Base-by-base conservation (phyloP, 2,329 filamentous ascomycete species). In the Aspergillus viridinutans region DNA sequence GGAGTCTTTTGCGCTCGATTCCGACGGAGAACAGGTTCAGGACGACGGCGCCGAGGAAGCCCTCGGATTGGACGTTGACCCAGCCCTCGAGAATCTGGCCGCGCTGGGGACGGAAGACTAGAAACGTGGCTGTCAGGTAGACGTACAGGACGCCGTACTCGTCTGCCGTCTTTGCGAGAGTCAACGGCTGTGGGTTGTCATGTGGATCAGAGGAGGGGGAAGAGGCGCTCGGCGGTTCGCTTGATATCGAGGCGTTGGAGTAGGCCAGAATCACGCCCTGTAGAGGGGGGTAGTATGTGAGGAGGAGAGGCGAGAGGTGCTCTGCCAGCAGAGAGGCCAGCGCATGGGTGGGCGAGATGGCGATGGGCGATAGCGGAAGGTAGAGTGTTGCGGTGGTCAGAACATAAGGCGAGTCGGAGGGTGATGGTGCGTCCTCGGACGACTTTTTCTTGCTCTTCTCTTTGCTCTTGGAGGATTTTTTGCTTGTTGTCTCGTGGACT, bases 11-110 rank as follows among this genome's bases (percentile, higher is more conserved):
- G 23, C 87, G 82, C 66, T 93, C 89, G 58, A 99, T 90, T 47
- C 88, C 90, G 1, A 93, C 90, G 64, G 94, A 96, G 81, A 97
- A 97, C 63, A 91, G 85, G 72, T 93, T 93, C 76, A 91, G 92
- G 72, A 91, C 94, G 10, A 95, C 85, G 2, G 97, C 83, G 21
- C 93, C 92, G 6, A 99, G 82, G 69, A 97, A 91, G 6, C 90
- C 91, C 65, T 94, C 90, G 50, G 89, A 93, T 70, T 96, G 90
- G 29, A 97, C 80, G 67, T 93, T 94, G 55, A 97, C 83, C 64
- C 83, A 87, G 10, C 91, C 94, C 63, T 92, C 87, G 69, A 97
- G 83, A 74, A 83, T 85, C 8, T 86, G 85, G 38, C 90, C 90
- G 49, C 84, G 83, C 53, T 82, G 80, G 0, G 94, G 93, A 32